Evolutionary conservation across 495 filamentous ascomycete species (phyloP), one percentile per base, ranked within the genome.

Genomic region (Aspergillus avenaceus): DNA sequence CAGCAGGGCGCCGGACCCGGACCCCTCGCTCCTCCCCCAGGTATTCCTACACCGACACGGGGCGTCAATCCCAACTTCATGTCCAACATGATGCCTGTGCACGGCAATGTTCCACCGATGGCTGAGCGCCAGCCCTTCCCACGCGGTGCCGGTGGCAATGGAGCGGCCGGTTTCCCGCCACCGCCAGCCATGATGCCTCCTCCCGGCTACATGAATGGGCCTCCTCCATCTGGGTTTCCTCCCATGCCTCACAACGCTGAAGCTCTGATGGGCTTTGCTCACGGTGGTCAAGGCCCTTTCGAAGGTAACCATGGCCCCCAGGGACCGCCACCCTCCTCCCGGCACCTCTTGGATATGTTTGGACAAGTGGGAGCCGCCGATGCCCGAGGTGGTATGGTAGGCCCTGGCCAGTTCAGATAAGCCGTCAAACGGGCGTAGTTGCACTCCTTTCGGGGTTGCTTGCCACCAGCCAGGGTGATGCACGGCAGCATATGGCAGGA

Each of bases 171-270:
- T 7, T 61, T 63, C 41, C 56, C 51, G 11, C 71, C 64, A 48
- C 73, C 70, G 22, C 75, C 70, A 1, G 75, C 74, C 28, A 76
- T 78, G 73, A 71, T 74, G 60, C 76, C 72, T 13, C 76, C 74
- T 27, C 76, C 76, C 1, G 77, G 75, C 18, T 80, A 74, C 53
- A 73, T 74, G 66, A 71, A 68, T 43, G 70, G 63, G 1, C 72
- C 69, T 28, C 69, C 66, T 1, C 75, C 73, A 12, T 63, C 73
- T 14, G 74, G 73, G 6, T 78, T 78, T 45, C 67, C 71, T 29
- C 71, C 67, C 14, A 69, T 73, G 63, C 73, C 71, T 5, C 74
- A 61, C 41, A 73, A 70, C 45, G 70, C 63, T 1, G 72, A 76
- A 28, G 68, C 60, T 5, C 54, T 72, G 55, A 71, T 76, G 67